Evolutionary conservation across 2,329 filamentous ascomycete genomes (phyloP).

Genomic region (Aspergillus versicolor): DNA sequence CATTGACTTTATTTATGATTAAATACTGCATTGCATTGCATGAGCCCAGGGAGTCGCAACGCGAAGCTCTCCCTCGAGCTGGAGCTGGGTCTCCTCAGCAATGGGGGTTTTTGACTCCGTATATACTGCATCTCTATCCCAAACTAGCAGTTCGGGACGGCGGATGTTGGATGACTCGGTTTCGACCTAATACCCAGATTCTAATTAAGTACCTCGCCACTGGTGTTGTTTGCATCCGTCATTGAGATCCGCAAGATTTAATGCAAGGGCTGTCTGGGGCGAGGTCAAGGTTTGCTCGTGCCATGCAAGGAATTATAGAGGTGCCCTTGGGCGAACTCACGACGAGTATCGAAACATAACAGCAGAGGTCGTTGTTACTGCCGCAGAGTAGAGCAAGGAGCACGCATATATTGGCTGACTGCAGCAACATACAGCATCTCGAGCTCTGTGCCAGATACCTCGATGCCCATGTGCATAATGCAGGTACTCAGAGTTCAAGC

Average conservation of each 20-base stretch:
- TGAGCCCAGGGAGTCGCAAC: background rate
- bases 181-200: too few species aligned
- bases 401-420: background rate
- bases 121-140: background rate
- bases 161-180: background rate
- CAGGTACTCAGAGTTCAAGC: background rate
- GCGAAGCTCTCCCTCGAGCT: background rate
- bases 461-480: background rate
- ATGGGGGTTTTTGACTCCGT: background rate
- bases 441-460: background rate
- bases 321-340: background rate
- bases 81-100: background rate
- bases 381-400: background rate
- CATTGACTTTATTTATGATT: background rate
- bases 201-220: background rate
- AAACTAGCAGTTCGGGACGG: background rate
- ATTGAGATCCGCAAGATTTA: background rate
- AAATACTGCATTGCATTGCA: background rate
- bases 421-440: background rate
- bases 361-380: background rate
- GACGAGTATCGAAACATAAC: background rate
- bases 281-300: background rate
- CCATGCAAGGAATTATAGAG: background rate
- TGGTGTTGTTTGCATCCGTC: background rate
- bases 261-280: background rate